Base-by-base conservation (phyloP, 495 filamentous ascomycete species). In the Penicillium riverlandense region DNA sequence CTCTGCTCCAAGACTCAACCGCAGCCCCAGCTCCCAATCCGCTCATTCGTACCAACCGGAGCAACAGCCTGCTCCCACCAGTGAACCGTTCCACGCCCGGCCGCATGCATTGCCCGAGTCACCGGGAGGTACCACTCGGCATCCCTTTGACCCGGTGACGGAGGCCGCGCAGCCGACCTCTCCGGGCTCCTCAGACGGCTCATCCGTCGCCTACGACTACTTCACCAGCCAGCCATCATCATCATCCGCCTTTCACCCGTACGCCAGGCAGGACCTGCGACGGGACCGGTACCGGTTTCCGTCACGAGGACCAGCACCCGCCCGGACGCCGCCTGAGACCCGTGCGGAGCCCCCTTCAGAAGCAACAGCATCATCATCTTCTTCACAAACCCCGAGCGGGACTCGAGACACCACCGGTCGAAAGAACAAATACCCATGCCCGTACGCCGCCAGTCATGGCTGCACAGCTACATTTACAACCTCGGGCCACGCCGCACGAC, bases 401-500 rank as follows among this genome's bases (percentile, higher is more conserved):
- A 22, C 45, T 2, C 50, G 54, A 9, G 54, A 22, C 22, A 22
- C 44, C 9, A 50, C 52, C 5, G 52, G 52, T 4, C 51, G 60
- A 28, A 78, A 76, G 54, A 78, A 76, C 54, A 78, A 76, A 53
- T 78, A 76, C 44, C 73, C 74, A 4, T 78, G 74, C 35, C 74
- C 74, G 1, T 76, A 76, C 53, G 75, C 78, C 29, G 74, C 81
- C 27, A 75, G 71, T 12, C 84, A 85, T 55, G 72, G 77, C 10
- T 92, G 87, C 61, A 70, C 78, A 28, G 87, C 87, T 52, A 88
- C 85, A 0, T 97, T 97, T 63, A 96, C 91, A 36, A 97, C 91
- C 0, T 96, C 92, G 0, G 91, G 91, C 37, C 91, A 97, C 57
- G 88, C 92, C 2, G 90, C 91, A n/a, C 83, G 91, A 7, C 91